These are phyloP conservation scores for Letharia lupina DNA, from an alignment of 495 filamentous ascomycete genomes.

Conservation along the genomic window DNA sequence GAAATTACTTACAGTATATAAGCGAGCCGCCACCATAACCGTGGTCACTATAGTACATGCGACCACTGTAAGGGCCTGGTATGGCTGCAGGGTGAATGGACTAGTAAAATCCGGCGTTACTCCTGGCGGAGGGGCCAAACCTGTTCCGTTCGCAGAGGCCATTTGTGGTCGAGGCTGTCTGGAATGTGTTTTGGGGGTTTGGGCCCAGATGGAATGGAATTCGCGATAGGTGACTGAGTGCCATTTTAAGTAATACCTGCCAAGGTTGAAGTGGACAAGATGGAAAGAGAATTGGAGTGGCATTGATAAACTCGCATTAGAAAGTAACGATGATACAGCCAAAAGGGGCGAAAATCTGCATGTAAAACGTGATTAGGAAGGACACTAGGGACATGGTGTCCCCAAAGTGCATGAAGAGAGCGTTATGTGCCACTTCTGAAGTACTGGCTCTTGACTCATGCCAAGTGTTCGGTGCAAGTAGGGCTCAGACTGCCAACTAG, in stretches of 20 bases:
- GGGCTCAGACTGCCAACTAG: too few species aligned
- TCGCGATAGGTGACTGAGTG: not conserved
- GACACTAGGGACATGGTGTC: not conserved
- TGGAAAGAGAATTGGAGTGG: not conserved
- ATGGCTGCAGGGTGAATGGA: not conserved
- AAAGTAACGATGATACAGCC: not conserved
- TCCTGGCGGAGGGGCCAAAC: not conserved
- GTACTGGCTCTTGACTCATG: not conserved
- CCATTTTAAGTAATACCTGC: not conserved
- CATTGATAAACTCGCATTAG: not conserved
- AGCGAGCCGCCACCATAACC: not conserved
- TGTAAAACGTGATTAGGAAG: not conserved
- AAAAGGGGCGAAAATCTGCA: not conserved
- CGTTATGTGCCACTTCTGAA: not conserved
- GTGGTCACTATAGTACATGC: not conserved
- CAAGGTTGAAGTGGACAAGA: not conserved
- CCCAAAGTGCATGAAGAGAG: not conserved
- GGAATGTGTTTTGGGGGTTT: not conserved
- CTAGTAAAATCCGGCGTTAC: not conserved
- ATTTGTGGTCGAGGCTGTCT: not conserved
- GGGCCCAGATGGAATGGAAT: not conserved
- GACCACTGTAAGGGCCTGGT: not conserved
- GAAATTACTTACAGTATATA: not conserved
- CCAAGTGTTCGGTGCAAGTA: too few species aligned
- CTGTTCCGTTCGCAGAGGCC: not conserved